Conservation (phyloP, 768 basidiomycete species). For the Russula compacta region DNA sequence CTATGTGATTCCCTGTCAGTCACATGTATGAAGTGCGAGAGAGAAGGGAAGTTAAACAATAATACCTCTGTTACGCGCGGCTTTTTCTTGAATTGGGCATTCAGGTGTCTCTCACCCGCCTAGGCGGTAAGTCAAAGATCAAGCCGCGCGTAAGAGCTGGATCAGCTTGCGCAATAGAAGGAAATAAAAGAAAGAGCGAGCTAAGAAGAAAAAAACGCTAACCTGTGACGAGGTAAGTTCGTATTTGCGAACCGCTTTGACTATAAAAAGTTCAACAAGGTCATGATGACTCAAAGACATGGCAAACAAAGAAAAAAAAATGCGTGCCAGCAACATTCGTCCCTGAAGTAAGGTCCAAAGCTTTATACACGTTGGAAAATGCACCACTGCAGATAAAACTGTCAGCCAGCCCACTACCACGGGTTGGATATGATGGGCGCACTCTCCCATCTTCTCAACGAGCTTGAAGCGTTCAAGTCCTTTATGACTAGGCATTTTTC, state of each 20-base stretch:
- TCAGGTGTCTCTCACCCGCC: constrained; percentile 91
- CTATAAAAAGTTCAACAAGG: constrained; percentile 29
- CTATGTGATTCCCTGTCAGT: constrained; percentile 38
- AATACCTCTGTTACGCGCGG: constrained; percentile 97
- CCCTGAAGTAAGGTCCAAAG: constrained; percentile 62
- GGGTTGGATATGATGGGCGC: constrained; percentile 29
- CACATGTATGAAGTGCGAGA: constrained; percentile 14
- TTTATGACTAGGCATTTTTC: constrained; percentile 76
- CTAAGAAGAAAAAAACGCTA: constrained; percentile 29
- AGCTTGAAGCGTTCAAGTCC: constrained; percentile 76
- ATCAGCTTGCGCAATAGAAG: constrained; percentile 20
- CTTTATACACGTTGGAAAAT: constrained; percentile 98
- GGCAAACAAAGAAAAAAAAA: constrained; percentile 20
- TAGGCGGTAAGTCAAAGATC: constrained; percentile 29
- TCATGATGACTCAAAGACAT: constrained; percentile 20
- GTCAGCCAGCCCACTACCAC: constrained; percentile 16
- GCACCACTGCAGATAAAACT: constrained; percentile 55
- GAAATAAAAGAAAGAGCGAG: constrained; percentile 22
- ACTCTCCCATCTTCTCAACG: constrained; percentile 90
- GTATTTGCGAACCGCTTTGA: constrained; percentile 92
- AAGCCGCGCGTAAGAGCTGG: constrained; percentile 22
- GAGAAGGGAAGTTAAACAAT: constrained; percentile 22
- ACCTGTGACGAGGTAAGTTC: constrained; percentile 90
- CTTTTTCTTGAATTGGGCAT: constrained; percentile 91
- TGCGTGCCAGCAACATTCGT: constrained; percentile 77